phyloP scores from a whole-genome alignment of 176 grass and related monocot species.

The Zizania latifolia region DNA sequence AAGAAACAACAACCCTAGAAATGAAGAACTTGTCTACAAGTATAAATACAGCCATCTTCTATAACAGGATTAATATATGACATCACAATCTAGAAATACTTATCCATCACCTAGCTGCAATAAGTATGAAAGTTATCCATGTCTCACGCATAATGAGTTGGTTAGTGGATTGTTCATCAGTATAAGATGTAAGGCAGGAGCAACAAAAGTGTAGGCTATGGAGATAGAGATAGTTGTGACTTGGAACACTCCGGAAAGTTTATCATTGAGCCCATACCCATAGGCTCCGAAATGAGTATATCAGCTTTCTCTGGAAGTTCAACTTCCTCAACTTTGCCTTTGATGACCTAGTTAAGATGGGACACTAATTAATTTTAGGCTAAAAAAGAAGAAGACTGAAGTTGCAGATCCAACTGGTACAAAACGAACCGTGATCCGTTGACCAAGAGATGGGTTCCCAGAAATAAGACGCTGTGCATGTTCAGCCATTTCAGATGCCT shows the following conservation, averaged over 20 bases:
- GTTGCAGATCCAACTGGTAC: conserved; percentile 26
- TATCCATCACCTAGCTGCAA: background rate
- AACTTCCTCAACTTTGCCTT: conserved; percentile 97
- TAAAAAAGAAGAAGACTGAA: conserved; percentile 1
- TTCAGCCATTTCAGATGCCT: conserved; percentile 98
- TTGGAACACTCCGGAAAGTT: conserved; percentile 11
- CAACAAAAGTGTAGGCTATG: background rate
- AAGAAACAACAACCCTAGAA: background rate
- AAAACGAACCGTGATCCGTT: conserved; percentile 90
- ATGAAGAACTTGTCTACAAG: background rate
- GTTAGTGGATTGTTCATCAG: background rate
- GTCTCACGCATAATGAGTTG: background rate
- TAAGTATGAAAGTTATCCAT: background rate
- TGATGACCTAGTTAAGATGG: conserved; percentile 58
- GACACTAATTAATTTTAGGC: background rate
- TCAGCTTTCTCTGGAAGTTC: conserved; percentile 99
- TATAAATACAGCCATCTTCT: background rate
- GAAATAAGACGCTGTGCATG: conserved; percentile 78
- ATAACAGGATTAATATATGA: background rate
- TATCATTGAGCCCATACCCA: conserved; percentile 53
- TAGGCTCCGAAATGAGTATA: conserved; percentile 95
- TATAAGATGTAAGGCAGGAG: background rate
- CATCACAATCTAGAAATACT: background rate
- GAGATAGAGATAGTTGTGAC: background rate
- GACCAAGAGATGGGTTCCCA: conserved; percentile 80